Evolutionary conservation across 495 filamentous ascomycete genomes (phyloP).

Genomic region (Barbatosphaeria neglecta): DNA sequence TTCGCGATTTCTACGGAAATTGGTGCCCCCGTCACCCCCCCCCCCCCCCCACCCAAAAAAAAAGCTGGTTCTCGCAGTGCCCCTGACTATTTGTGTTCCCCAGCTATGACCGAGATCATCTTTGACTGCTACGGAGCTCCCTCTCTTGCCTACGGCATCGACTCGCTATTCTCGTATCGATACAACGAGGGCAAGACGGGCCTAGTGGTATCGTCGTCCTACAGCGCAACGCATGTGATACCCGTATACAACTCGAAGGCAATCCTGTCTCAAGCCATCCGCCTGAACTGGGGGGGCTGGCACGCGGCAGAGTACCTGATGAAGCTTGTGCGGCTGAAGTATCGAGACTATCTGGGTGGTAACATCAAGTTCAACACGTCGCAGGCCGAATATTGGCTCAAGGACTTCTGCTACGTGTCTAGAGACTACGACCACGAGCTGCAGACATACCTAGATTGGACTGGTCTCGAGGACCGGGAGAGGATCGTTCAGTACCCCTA

Average conservation of each 20-base stretch:
- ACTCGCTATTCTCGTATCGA: constrained; percentile 87
- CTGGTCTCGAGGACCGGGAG: constrained; percentile 78
- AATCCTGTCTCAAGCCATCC: constrained; percentile 67
- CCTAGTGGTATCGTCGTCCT: constrained; percentile 79
- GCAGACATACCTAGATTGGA: constrained; percentile 66
- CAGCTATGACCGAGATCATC: constrained; percentile 92
- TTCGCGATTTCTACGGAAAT: no score
- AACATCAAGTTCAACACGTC: constrained; percentile 48
- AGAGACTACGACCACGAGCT: constrained; percentile 71
- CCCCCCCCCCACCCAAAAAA: no score
- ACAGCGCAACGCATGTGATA: constrained; percentile 92
- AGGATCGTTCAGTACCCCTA: constrained; percentile 84
- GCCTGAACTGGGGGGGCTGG: constrained; percentile 89
- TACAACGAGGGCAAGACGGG: constrained; percentile 85
- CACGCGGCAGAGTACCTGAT: constrained; percentile 81
- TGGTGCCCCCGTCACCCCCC: no score
- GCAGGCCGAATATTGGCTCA: constrained; percentile 77
- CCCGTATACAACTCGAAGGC: constrained; percentile 80
- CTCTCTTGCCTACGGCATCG: constrained; percentile 82
- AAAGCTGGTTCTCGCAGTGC: constrained; percentile 6
- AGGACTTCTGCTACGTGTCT: constrained; percentile 84
- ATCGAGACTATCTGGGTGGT: constrained; percentile 69
- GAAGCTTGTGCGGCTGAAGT: constrained; percentile 86
- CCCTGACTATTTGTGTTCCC: constrained; percentile 1
- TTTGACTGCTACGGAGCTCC: constrained; percentile 91